Percentiles rank a stretch among this genome's conserved stretches.
Evolutionary conservation across 2,329 filamentous ascomycete species (phyloP).

Genomic region (Arthrobotrys entomopaga): DNA sequence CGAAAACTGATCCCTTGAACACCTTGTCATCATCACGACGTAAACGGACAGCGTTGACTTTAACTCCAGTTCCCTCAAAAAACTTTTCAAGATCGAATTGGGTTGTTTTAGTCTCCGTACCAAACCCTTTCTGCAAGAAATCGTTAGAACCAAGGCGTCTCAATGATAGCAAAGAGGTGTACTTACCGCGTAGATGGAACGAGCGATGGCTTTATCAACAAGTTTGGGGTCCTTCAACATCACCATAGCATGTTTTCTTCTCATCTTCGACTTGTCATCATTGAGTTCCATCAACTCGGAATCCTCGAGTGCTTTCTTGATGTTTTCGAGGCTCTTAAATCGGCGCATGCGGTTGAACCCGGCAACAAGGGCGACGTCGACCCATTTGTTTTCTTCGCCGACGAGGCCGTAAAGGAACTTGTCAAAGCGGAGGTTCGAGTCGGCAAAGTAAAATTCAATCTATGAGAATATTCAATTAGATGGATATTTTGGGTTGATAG

Average conservation of each 20-base stretch:
- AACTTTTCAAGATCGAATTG: conserved; percentile 96
- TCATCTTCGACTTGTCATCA: conserved; percentile 76
- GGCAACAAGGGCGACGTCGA: conserved; percentile 80
- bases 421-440: conserved; percentile 88
- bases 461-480: conserved; percentile 61
- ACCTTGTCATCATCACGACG: conserved; percentile 76
- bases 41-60: conserved; percentile 83
- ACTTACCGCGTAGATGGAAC: conserved; percentile 77
- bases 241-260: conserved; percentile 77
- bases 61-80: conserved; percentile 78
- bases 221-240: conserved; percentile 64
- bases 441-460: conserved; percentile 96
- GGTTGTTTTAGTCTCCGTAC: conserved; percentile 80
- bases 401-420: conserved; percentile 84
- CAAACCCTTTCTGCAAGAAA: conserved; percentile 79
- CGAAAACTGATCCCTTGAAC: conserved; percentile 97
- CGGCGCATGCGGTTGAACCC: conserved; percentile 95
- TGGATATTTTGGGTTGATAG: neutral
- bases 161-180: neutral
- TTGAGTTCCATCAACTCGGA: conserved; percentile 75
- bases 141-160: conserved; percentile 1
- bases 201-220: conserved; percentile 74
- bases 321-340: conserved; percentile 86
- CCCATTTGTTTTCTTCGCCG: conserved; percentile 81
- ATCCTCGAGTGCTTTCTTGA: conserved; percentile 83